Evolutionary conservation across 2,329 filamentous ascomycete genomes (phyloP), one percentile per base, ranked within the genome.

Genomic region (Colletotrichum kahawae): DNA sequence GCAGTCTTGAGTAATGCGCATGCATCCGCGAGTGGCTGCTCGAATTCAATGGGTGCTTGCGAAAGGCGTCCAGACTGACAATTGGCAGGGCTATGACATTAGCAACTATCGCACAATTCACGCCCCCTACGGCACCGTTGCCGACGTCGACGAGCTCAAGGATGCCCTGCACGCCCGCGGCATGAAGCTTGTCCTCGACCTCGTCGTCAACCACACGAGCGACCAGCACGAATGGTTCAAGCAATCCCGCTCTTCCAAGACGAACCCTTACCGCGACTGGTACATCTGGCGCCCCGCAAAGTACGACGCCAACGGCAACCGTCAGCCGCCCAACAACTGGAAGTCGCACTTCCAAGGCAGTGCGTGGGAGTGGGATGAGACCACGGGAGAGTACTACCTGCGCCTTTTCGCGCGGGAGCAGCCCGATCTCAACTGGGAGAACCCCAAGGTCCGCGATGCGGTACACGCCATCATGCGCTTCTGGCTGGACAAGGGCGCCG

Each of bases 361-460:
- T 72, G 85, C 84, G 2, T 90, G 88, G 88, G 84, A 87, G 63
- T 90, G 86, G 56, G 88, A 90, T 74, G 87, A 88, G 78, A 76
- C 81, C 14, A 89, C 87, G 1, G 82, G 83, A 13, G 87, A 90
- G 77, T 90, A 89, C 79, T 90, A 94, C 80, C 90, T 95, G 2
- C 90, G 92, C 76, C 88, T 95, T 34, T 96, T 94, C 82, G 90
- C 90, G 56, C 89, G 88, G 6, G 90, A 93, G 77, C 94, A 95
- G 80, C 94, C 94, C 0, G 94, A 95, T 77, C 88, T 96, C 54
- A 95, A 95, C 84, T 95, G 93, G 93, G 92, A 95, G 80, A 93
- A 93, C 78, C 87, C 88, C 0, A 88, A 88, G 1, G 91, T 94
- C 4, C 89, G 93, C 38, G 84, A 89, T 70, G 92, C 92, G 3